These are phyloP conservation scores for Ustilago esculenta DNA, from an alignment of 1,284 basidiomycete genomes.

Conservation along the genomic window DNA sequence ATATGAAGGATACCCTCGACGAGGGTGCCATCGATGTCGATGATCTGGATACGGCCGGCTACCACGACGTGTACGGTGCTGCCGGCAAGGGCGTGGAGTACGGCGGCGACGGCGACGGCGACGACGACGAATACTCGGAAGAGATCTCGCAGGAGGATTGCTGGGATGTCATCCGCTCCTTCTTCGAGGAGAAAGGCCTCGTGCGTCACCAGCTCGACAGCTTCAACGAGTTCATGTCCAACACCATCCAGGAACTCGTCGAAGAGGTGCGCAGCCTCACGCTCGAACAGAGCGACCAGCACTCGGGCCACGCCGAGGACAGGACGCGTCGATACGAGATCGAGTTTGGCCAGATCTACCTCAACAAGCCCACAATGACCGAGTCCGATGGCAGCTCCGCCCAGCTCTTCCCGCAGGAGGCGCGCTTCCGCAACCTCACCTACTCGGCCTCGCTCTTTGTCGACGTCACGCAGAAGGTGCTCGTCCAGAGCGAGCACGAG, in stretches of 20 bases:
- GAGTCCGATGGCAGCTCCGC: constrained; percentile 94
- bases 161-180: constrained; percentile 78
- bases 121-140: constrained; percentile 54
- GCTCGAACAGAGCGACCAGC: constrained; percentile 94
- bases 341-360: constrained; percentile 96
- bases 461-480: constrained; percentile 88
- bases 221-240: constrained; percentile 98
- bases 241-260: constrained; percentile 99
- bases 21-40: constrained; percentile 45
- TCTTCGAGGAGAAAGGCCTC: constrained; percentile 96
- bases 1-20: constrained; percentile 53
- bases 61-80: constrained; percentile 29
- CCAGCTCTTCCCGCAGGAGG: constrained; percentile 96
- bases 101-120: constrained; percentile 50
- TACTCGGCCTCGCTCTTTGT: constrained; percentile 97
- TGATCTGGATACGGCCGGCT: constrained; percentile 28
- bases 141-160: constrained; percentile 66
- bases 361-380: constrained; percentile 91
- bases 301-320: constrained; percentile 73
- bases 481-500: constrained; percentile 82
- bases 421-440: constrained; percentile 89
- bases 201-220: constrained; percentile 97
- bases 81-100: constrained; percentile 31
- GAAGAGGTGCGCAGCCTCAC: constrained; percentile 94
- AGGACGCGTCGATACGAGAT: constrained; percentile 90